phyloP scores from a whole-genome alignment of 495 filamentous ascomycete species.

The Aspergillus cavernicola region DNA sequence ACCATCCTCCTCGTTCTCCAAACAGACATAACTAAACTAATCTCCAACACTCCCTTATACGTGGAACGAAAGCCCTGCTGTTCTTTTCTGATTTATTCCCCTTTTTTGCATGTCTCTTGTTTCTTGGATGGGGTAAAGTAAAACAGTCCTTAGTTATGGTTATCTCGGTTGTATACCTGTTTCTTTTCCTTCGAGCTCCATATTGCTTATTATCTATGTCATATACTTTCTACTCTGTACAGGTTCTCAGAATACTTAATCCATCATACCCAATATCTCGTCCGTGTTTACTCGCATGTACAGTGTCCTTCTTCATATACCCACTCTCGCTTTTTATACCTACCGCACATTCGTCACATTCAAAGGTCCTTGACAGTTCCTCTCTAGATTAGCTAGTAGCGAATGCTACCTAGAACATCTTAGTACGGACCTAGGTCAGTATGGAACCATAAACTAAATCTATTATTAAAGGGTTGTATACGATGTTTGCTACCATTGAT shows the following conservation, averaged over 20 bases:
- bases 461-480: too few relatives aligned
- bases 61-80: slow-evolving; percentile 5
- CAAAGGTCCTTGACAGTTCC: too few relatives aligned
- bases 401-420: too few relatives aligned
- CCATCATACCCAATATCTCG: too few relatives aligned
- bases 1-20: slow-evolving; percentile 40
- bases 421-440: too few relatives aligned
- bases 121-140: background rate
- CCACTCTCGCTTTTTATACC: too few relatives aligned
- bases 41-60: background rate
- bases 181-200: background rate
- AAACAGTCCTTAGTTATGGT: background rate
- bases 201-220: background rate
- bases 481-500: too few relatives aligned
- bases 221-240: slow-evolving; percentile 3
- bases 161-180: background rate
- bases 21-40: slow-evolving; percentile 6
- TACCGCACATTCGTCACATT: too few relatives aligned
- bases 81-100: background rate
- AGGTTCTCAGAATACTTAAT: background rate
- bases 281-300: too few relatives aligned
- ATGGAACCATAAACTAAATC: too few relatives aligned
- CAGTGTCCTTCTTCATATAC: too few relatives aligned
- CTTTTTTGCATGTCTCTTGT: background rate
- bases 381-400: too few relatives aligned